Percentiles rank a stretch among this genome's conserved stretches.
Conservation (phyloP, 768 basidiomycete genomes). For the Lactifluus echinatus region DNA sequence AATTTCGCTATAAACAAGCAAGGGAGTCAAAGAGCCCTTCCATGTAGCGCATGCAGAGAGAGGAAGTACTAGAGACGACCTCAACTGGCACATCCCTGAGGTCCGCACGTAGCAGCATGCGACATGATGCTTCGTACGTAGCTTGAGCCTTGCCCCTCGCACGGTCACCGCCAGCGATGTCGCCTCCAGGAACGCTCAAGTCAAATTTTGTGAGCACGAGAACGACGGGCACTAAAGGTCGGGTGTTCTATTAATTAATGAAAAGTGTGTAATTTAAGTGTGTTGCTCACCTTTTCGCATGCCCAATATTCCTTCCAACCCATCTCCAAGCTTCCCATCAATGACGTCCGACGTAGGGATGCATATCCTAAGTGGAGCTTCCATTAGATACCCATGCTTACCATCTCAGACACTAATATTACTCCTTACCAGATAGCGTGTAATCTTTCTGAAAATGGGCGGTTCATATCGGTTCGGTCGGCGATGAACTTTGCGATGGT, state of each 20-base stretch:
- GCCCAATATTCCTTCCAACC: not conserved
- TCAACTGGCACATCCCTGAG: not conserved
- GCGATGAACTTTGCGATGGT: not conserved
- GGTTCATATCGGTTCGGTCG: not conserved
- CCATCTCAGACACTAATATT: not conserved
- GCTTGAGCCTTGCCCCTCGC: not conserved
- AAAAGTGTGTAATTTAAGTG: no score
- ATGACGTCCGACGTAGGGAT: not conserved
- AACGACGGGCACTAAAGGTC: not conserved
- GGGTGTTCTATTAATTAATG: not conserved
- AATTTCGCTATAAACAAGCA: not conserved
- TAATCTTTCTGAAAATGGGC: not conserved
- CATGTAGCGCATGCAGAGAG: not conserved
- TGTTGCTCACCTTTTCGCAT: not conserved
- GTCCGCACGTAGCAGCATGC: not conserved
- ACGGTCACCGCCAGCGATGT: not conserved
- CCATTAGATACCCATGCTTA: not conserved
- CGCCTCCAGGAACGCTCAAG: not conserved
- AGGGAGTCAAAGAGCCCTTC: not conserved
- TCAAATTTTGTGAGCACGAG: conserved; percentile 5
- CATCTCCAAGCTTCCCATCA: not conserved
- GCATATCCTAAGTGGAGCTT: conserved; percentile 1
- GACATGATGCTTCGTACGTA: not conserved
- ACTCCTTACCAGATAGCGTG: conserved; percentile 9
- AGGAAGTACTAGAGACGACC: conserved; percentile 1